Evolutionary conservation across 2,329 filamentous ascomycete species (phyloP), one percentile per base, ranked within the genome.

Genomic region (Pseudocercospora ulei): DNA sequence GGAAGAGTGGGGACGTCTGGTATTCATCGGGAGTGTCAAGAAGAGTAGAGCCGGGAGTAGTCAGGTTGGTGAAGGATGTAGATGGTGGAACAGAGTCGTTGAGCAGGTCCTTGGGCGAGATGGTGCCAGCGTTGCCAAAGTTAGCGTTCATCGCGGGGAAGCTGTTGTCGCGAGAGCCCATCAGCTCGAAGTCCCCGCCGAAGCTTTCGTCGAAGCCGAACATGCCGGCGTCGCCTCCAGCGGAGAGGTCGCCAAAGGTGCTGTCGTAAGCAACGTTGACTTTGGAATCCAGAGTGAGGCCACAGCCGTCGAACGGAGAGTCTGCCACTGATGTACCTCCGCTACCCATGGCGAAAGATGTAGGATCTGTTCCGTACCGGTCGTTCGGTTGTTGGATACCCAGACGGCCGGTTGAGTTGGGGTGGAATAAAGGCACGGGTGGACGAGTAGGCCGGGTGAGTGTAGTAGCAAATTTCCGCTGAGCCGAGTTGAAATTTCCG

Each of bases 21-120:
- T 77, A 84, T 58, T 71, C 72, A 53, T 83, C 78, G 7, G 84
- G 84, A 36, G 84, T 92, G 54, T 79, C 82, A 57, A 82, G 73
- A 55, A 76, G 79, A 41, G 76, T 70, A n/a, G 81, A 83, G 49
- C 66, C 65, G 28, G 86, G 86, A 44, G 86, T 90, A 41, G 85
- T 93, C 62, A 94, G 58, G 48, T 85, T 78, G 22, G 86, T 93
- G 57, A 90, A 76, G 20, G 82, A 78, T 30, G 79, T 72, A 2
- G 86, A 93, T 56, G 83, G 83, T 18, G 86, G 86, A 23, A 84
- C 76, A 46, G 84, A 92, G 43, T 72, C 69, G 55, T 82, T 74
- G 53, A 87, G 69, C 49, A 93, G 69, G 56, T 94, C 85, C 62
- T 82, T 79, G 12, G 86, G 86, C 46, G 86, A 94, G 46, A 94